Percentiles rank a stretch among this genome's conserved stretches.
Evolutionary conservation across 257 asterid genomes (phyloP).

Genomic region (Pogostemon cablin): DNA sequence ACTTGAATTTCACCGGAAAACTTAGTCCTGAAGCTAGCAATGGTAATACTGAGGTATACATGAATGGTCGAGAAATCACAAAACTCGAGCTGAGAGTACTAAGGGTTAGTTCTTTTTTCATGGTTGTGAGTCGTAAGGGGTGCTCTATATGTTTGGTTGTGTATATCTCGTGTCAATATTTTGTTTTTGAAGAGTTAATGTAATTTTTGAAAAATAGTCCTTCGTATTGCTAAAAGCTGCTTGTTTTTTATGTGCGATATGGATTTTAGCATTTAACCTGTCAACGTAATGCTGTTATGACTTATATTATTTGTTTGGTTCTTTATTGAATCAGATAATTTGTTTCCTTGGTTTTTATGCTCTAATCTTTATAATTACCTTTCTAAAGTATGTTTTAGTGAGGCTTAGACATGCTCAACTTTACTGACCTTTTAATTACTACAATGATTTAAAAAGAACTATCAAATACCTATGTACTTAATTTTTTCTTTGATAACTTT

Average conservation of each 20-base stretch:
- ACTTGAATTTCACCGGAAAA: slow-evolving; percentile 83
- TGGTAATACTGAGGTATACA: slow-evolving; percentile 89
- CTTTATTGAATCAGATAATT: too few species aligned
- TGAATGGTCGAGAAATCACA: slow-evolving; percentile 96
- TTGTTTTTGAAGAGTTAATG: background rate
- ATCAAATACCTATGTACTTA: too few species aligned
- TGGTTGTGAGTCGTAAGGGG: background rate
- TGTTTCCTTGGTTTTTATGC: too few species aligned
- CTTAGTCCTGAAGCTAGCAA: slow-evolving; percentile 85
- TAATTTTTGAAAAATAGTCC: background rate
- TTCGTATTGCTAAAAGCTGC: background rate
- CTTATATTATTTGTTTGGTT: too few species aligned
- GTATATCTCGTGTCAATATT: background rate
- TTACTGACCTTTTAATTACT: too few species aligned
- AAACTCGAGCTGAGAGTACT: slow-evolving; percentile 81
- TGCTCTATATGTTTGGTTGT: slow-evolving; percentile 20
- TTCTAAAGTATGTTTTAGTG: too few species aligned
- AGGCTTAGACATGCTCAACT: too few species aligned
- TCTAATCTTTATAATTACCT: too few species aligned
- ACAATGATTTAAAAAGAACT: too few species aligned
- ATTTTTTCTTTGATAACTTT: too few species aligned
- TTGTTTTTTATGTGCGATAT: background rate
- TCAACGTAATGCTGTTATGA: too few species aligned
- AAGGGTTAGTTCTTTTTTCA: slow-evolving; percentile 55
- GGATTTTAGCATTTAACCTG: too few species aligned